Evolutionary conservation across 345 rosid genomes (phyloP).

Genomic region (Clausena lansium): DNA sequence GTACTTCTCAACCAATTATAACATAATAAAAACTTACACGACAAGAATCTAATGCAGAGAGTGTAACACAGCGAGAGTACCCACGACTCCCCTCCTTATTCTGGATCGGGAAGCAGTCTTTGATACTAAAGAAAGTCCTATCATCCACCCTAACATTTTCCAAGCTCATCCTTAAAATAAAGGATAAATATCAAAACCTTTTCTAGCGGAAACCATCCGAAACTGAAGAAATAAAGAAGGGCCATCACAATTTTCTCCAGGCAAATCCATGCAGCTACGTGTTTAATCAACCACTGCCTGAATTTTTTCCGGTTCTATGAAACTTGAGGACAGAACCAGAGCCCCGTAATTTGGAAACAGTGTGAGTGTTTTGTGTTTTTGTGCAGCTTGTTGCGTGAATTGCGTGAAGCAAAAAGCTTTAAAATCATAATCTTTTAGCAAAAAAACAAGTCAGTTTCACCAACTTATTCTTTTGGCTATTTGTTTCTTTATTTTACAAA

Average conservation of each 20-base stretch:
- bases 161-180: neutral
- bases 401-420: neutral
- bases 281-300: neutral
- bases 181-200: neutral
- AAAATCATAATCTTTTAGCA: neutral
- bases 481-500: neutral
- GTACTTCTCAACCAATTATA: no score
- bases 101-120: no score
- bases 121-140: no score
- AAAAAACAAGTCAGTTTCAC: neutral
- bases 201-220: neutral
- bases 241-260: neutral
- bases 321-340: neutral
- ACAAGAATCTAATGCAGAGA: no score
- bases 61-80: no score
- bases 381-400: neutral
- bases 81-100: no score
- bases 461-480: conserved; percentile 3
- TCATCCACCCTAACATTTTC: neutral
- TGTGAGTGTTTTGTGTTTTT: neutral
- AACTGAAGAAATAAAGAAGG: neutral
- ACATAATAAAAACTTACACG: no score
- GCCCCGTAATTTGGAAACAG: neutral
- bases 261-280: neutral
- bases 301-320: neutral